These are phyloP conservation scores for Aquilaria sinensis DNA, from an alignment of 345 rosid species.

Conservation along the genomic window DNA sequence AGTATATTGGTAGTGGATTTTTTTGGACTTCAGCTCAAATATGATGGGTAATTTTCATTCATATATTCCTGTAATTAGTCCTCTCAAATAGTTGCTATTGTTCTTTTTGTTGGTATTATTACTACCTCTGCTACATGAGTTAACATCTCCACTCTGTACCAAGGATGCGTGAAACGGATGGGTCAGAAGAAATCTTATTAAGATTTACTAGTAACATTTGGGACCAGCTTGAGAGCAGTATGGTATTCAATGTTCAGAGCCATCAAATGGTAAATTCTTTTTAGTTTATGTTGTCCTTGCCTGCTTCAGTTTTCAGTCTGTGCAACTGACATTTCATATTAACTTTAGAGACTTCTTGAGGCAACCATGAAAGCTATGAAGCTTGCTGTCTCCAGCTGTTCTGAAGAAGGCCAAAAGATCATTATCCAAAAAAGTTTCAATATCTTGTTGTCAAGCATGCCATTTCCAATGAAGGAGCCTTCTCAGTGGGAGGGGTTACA, in stretches of 20 bases:
- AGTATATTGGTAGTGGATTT: neutral
- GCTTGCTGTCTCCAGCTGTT: constrained; percentile 61
- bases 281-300: constrained; percentile 4
- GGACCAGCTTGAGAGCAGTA: constrained; percentile 52
- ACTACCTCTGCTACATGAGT: no score
- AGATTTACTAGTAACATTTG: constrained; percentile 56
- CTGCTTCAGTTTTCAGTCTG: neutral
- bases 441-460: constrained; percentile 42
- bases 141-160: constrained; percentile 3
- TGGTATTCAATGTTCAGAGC: constrained; percentile 19
- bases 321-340: constrained; percentile 12
- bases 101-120: no score
- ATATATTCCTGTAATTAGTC: no score
- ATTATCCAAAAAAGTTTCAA: constrained; percentile 54
- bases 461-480: constrained; percentile 39
- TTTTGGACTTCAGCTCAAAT: neutral
- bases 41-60: neutral
- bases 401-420: constrained; percentile 55
- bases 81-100: no score
- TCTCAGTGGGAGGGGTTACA: constrained; percentile 28
- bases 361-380: constrained; percentile 59
- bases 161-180: constrained; percentile 60
- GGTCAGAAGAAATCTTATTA: constrained; percentile 44
- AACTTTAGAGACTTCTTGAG: constrained; percentile 55
- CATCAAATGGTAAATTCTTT: constrained; percentile 39